Evolutionary conservation across 208 protist species (phyloP).

Genomic region (Spongospora subterranea): DNA sequence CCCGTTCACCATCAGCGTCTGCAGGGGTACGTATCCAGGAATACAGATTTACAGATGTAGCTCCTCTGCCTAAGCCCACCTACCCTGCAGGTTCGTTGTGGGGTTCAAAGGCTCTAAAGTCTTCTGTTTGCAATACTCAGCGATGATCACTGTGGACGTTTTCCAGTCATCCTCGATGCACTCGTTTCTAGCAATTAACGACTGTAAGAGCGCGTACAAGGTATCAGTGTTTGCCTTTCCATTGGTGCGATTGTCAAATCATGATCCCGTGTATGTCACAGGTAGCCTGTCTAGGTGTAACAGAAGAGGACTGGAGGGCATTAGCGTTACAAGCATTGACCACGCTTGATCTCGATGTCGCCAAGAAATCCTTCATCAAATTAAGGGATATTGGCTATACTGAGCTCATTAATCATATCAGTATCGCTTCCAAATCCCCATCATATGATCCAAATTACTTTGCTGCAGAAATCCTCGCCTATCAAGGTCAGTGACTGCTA

Average conservation of each 20-base stretch:
- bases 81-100: conserved; percentile 79
- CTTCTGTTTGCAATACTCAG: conserved; percentile 85
- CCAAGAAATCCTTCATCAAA: conserved; percentile 86
- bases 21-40: conserved; percentile 75
- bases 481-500: conserved; percentile 20
- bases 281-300: conserved; percentile 90
- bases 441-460: conserved; percentile 64
- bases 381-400: conserved; percentile 87
- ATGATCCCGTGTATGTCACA: conserved; percentile 82
- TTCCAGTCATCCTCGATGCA: conserved; percentile 78
- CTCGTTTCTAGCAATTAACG: not conserved
- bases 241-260: not conserved
- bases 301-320: conserved; percentile 86
- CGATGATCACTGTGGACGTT: conserved; percentile 88
- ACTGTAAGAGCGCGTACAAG: conserved; percentile 42
- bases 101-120: conserved; percentile 92
- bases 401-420: conserved; percentile 85
- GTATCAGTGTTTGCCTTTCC: not conserved
- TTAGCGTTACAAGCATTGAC: conserved; percentile 88
- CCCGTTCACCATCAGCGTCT: conserved; percentile 88
- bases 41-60: conserved; percentile 22
- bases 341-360: conserved; percentile 85
- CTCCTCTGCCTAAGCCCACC: not conserved
- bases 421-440: conserved; percentile 42
- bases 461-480: conserved; percentile 21